Base-by-base conservation (phyloP, 2,329 filamentous ascomycete genomes). In the Chaetomium sp. region DNA sequence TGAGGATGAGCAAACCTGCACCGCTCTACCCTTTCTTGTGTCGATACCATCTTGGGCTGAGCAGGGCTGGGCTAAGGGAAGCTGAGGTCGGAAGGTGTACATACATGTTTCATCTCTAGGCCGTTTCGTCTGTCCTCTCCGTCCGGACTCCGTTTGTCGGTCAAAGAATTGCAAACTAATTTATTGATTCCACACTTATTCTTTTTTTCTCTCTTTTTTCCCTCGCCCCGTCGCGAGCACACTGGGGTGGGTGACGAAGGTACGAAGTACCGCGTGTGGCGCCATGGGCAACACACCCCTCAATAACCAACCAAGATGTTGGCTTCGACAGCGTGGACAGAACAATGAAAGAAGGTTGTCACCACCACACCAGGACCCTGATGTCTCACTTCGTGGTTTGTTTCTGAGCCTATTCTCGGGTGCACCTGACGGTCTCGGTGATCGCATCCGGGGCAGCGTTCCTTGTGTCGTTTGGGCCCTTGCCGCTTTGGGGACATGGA, bases 351-450 rank as follows among this genome's bases (percentile, higher is more conserved):
- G 10, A 27, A 48, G 49, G 5, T 40, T 27, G 43, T 52, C 43
- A 52, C 53, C 54, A 38, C 49, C 46, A 49, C 54, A 43, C n/a
- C 38, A 34, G 44, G 54, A 53, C 49, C 44, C 49, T 49, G 49
- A 53, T 56, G 54, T 56, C 54, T 56, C 49, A 49, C 54, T 40
- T 52, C 44, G 49, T 56, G 49, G 54, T 56, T 56, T 52, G 54
- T 49, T 49, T 41, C 38, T 19, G 32, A 36, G 9, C 49, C 45
- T 32, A 35, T 56, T 35, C 19, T 52, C 34, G 44, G 44, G 1
- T 46, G 44, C 54, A 56, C 44, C 49, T 53, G 54, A 56, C 54
- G 49, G 44, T 11, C 34, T 37, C 34, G 37, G 37, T 35, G 49
- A 41, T 43, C 53, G 54, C 49, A 56, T 56, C 44, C 54, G 54